Percentiles rank a stretch among this genome's conserved stretches.
Evolutionary conservation across 805 yeast species (phyloP).

Genomic region (Candida lessepsii): DNA sequence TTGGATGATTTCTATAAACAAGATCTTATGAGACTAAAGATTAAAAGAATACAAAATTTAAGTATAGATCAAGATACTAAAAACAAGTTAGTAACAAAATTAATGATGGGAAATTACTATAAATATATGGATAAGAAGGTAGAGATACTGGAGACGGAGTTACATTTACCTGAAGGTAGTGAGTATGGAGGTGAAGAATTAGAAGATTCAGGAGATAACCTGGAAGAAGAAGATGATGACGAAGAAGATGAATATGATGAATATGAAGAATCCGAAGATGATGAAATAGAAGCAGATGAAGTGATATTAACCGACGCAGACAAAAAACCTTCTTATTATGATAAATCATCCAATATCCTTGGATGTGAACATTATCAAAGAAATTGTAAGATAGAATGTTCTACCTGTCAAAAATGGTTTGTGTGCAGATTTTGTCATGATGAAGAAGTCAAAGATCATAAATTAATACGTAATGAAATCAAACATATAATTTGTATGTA

Average conservation of each 20-base stretch:
- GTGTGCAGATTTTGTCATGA: conserved; percentile 88
- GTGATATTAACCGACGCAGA: conserved; percentile 51
- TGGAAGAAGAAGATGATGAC: neutral
- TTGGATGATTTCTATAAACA: conserved; percentile 38
- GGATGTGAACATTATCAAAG: conserved; percentile 87
- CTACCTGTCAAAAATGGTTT: conserved; percentile 70
- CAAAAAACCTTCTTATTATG: conserved; percentile 46
- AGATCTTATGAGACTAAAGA: conserved; percentile 45
- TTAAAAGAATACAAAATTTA: conserved; percentile 45
- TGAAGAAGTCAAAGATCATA: conserved; percentile 54
- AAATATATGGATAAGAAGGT: conserved; percentile 42
- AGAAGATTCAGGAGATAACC: neutral
- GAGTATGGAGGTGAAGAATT: neutral
- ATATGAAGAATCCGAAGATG: conserved; percentile 4
- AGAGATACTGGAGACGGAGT: conserved; percentile 12
- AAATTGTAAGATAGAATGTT: conserved; percentile 80
- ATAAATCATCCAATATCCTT: conserved; percentile 40
- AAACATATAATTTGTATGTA: conserved; percentile 76
- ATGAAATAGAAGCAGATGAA: conserved; percentile 27
- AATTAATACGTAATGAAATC: conserved; percentile 55
- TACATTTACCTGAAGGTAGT: conserved; percentile 1
- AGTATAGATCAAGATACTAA: conserved; percentile 42
- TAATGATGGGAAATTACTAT: conserved; percentile 69
- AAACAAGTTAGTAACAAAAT: conserved; percentile 53
- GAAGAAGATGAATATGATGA: conserved; percentile 8